These are phyloP conservation scores for Candida qinlingensis DNA, from an alignment of 805 yeast species.

Conservation along the genomic window DNA sequence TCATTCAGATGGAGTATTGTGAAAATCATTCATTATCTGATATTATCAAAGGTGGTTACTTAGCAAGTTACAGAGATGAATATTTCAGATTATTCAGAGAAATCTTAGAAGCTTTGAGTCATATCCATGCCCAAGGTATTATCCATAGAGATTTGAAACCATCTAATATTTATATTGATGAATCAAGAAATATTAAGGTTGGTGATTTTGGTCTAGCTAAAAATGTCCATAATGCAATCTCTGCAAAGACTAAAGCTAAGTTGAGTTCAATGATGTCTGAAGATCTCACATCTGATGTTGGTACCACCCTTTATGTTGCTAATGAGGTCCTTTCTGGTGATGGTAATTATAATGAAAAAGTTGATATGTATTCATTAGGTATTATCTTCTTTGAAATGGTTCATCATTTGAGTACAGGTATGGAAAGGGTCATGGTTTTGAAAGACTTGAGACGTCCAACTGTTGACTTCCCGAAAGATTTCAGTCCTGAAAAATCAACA, in stretches of 20 bases:
- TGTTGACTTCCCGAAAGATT: slow-evolving; percentile 68
- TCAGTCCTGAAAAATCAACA: slow-evolving; percentile 43
- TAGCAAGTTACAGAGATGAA: slow-evolving; percentile 65
- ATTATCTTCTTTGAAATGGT: slow-evolving; percentile 95
- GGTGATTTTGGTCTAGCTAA: slow-evolving; percentile 98
- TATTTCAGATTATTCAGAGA: slow-evolving; percentile 91
- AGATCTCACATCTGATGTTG: slow-evolving; percentile 87
- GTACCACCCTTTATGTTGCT: slow-evolving; percentile 92
- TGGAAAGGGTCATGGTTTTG: slow-evolving; percentile 85
- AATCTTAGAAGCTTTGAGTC: slow-evolving; percentile 80
- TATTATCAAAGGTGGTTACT: slow-evolving; percentile 67
- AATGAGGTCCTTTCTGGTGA: slow-evolving; percentile 73
- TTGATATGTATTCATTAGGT: slow-evolving; percentile 94
- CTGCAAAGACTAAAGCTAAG: slow-evolving; percentile 26
- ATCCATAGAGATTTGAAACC: slow-evolving; percentile 96
- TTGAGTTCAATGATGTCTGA: slow-evolving; percentile 35
- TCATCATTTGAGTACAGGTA: slow-evolving; percentile 76
- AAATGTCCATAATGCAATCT: slow-evolving; percentile 56
- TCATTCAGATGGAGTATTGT: slow-evolving; percentile 98
- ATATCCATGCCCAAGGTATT: slow-evolving; percentile 89
- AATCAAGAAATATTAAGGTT: slow-evolving; percentile 79
- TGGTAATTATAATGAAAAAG: slow-evolving; percentile 83
- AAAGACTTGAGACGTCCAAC: slow-evolving; percentile 52
- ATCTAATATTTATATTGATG: slow-evolving; percentile 91
- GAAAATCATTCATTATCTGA: slow-evolving; percentile 88